Conservation (phyloP, 257 asterid genomes). For the Vinca minor region DNA sequence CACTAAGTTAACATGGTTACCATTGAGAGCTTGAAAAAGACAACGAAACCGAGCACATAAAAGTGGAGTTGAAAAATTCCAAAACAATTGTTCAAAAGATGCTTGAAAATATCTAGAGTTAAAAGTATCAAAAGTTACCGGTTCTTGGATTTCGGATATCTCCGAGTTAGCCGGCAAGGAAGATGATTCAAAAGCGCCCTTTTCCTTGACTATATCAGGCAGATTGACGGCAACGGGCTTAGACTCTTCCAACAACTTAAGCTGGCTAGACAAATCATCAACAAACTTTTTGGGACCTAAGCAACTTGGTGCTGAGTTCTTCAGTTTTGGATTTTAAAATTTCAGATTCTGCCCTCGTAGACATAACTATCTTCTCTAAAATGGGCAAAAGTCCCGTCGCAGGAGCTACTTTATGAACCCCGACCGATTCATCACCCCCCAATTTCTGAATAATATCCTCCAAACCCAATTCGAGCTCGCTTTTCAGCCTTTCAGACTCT, state of each 20-base stretch:
- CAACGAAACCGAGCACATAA: no score
- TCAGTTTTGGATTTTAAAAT: conserved; percentile 50
- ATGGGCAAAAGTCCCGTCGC: conserved; percentile 36
- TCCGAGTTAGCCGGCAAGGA: conserved; percentile 61
- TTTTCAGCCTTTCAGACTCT: conserved; percentile 35
- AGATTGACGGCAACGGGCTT: conserved; percentile 32
- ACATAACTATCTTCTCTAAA: conserved; percentile 54
- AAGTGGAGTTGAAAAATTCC: no score
- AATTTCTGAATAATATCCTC: conserved; percentile 48
- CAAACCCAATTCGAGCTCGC: conserved; percentile 49
- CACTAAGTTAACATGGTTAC: no score
- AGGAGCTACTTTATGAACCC: conserved; percentile 36
- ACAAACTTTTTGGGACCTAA: conserved; percentile 49
- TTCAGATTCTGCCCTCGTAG: conserved; percentile 51
- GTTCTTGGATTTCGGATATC: conserved; percentile 85
- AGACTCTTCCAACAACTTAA: conserved; percentile 60
- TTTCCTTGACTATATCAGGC: conserved; percentile 51
- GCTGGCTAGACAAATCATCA: conserved; percentile 66
- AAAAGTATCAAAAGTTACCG: conserved; percentile 39
- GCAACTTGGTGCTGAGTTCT: conserved; percentile 63
- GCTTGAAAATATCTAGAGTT: background rate
- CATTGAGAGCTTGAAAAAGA: background rate
- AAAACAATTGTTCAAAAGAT: no score
- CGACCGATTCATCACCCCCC: conserved; percentile 54
- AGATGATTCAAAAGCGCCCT: conserved; percentile 36